Evolutionary conservation across 176 grass and related monocot species (phyloP).

Genomic region (Juncus inflexus): DNA sequence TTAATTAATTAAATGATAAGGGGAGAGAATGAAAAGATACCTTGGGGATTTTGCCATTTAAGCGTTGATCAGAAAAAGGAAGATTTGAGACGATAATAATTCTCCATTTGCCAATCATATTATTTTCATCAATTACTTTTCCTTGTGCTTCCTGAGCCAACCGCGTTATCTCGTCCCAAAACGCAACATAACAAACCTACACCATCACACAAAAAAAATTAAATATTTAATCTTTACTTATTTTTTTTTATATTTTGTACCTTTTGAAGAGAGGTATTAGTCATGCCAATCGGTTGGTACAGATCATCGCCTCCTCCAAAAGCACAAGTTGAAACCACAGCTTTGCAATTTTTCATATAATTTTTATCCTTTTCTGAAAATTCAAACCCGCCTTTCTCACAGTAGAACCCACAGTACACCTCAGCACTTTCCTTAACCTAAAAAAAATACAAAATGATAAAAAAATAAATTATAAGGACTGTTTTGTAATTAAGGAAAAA

Average conservation of each 20-base stretch:
- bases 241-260: slow-evolving; percentile 21
- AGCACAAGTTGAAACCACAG: slow-evolving; percentile 82
- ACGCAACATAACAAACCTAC: slow-evolving; percentile 93
- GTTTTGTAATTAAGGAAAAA: background rate
- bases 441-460: slow-evolving; percentile 25
- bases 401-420: slow-evolving; percentile 86
- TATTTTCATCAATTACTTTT: slow-evolving; percentile 56
- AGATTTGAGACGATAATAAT: slow-evolving; percentile 71
- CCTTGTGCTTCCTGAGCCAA: slow-evolving; percentile 60
- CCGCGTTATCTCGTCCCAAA: slow-evolving; percentile 84
- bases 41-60: slow-evolving; percentile 99
- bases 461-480: background rate
- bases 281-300: slow-evolving; percentile 94
- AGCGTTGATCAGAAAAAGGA: slow-evolving; percentile 84
- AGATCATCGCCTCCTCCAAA: slow-evolving; percentile 96
- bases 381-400: slow-evolving; percentile 67
- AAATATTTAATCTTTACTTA: slow-evolving; percentile 6
- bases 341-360: slow-evolving; percentile 64
- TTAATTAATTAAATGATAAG: too few relatives aligned
- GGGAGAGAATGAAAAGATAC: slow-evolving; percentile 9
- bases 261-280: slow-evolving; percentile 56
- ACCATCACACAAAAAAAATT: background rate
- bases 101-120: slow-evolving; percentile 67
- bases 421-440: slow-evolving; percentile 49
- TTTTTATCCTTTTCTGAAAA: slow-evolving; percentile 66